Evolutionary conservation across 2,329 filamentous ascomycete species (phyloP), one percentile per base, ranked within the genome.

Genomic region (Penicillium palitans): DNA sequence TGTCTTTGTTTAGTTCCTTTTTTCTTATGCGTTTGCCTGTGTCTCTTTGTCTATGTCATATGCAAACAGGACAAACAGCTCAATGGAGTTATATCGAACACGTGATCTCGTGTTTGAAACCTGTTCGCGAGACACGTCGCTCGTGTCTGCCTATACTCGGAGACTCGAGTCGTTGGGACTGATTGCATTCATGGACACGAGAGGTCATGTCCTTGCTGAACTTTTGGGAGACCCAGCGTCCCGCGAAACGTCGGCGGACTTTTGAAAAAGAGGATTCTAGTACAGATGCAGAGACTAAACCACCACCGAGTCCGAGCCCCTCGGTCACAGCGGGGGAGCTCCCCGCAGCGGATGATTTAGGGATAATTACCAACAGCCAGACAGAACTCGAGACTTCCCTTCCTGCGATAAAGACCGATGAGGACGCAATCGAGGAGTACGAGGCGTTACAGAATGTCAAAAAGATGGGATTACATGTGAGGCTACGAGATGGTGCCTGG

Each of bases 371-470:
- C 52, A 73, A 67, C 42, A 76, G 75, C 41, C 80, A 82, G 63
- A 91, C 89, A 13, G 87, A 89, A 55, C 78, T 93, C 46, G 90
- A 92, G 67, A 87, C 81, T 61, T 87, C 87, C 6, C 77, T 96
- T 6, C 90, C 90, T 15, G 80, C 82, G 0, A 79, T 93, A 2
- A 79, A 84, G 63, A 84, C 83, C 2, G 87, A 89, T 62, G 81
- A 87, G 65, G 83, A 89, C 58, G 90, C 91, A 2, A 90, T 96
- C 58, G 83, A 89, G 61, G 86, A 90, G 63, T 96, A 96, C 68
- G 90, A 96, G 74, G 80, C 81, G 2, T 87, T 87, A 62, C 84
- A 84, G 64, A 82, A 53, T 2, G 67, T 69, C n/a, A 68, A 71
- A 9, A 70, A 79, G 9, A 68, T 69, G 35, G 68, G 74, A 60